Base-by-base conservation (phyloP, 257 asterid species). In the Ilex aquifolium region DNA sequence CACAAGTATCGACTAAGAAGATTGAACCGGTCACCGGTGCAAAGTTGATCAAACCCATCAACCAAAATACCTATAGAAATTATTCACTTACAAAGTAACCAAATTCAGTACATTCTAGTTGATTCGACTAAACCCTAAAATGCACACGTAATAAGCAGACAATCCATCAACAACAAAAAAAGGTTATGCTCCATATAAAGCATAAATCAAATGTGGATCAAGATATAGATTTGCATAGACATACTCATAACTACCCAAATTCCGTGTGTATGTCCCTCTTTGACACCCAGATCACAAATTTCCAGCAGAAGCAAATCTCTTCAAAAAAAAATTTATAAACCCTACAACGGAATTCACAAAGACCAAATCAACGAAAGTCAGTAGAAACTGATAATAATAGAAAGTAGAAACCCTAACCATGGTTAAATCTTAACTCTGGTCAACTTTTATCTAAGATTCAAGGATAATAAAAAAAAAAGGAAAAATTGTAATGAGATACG, bases 351-450 rank as follows among this genome's bases (percentile, higher is more conserved):
- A 44, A 60, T 39, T 46, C 31, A 66, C 27, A 21, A 21, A 21
- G 27, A 21, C 27, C 27, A 21, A 21, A 21, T 21, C 27, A 21
- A 21, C 27, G 27, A 21, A 21, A 21, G 1, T 21, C 27, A 21
- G 27, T 21, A 21, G 27, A 42, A 60, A 30, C 65, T 65, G 56
- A 68, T 36, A 56, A 61, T 13, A 39, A 56, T 13, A 31, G 70
- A 32, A 50, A 36, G 65, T 71, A 39, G 52, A 74, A 76, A 79
- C 77, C 72, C 74, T 56, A 77, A 68, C 73, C 68, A 44, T 68
- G 76, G 75, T 76, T 79, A 63, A 55, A 55, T 62, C 70, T 21
- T 74, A 54, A 72, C 67, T 56, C n/a, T 65, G 76, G 59, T 77
- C 64, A 60, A 42, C 16, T 29, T 30, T 46, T 54, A 64, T 64